phyloP scores from a whole-genome alignment of 1,284 basidiomycete species.

The Puccinia triticina region DNA sequence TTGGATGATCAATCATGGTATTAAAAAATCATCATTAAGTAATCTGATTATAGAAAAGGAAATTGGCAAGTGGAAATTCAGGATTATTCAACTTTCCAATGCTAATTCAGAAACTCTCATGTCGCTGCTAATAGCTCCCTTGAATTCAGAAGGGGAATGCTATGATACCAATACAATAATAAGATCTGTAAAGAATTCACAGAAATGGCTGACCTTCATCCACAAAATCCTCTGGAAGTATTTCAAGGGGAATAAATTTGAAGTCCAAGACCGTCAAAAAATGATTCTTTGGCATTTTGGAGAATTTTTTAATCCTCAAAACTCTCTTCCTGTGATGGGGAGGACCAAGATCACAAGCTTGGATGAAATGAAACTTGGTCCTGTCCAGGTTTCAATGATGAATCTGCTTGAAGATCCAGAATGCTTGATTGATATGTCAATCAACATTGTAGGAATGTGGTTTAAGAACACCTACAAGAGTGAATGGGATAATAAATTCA shows the following conservation, averaged over 20 bases:
- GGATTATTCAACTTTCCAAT: neutral
- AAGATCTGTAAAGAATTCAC: no score
- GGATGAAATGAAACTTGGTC: neutral
- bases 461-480: neutral
- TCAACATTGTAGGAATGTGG: neutral
- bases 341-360: neutral
- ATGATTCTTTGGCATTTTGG: neutral
- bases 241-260: neutral
- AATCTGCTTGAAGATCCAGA: neutral
- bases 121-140: no score
- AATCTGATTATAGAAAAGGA: no score
- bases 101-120: no score
- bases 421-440: neutral
- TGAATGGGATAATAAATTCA: neutral
- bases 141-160: no score
- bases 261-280: neutral
- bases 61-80: neutral
- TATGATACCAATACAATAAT: no score
- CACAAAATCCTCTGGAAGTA: neutral
- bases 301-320: neutral
- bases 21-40: no score
- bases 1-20: no score
- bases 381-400: neutral
- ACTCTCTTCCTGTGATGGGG: neutral
- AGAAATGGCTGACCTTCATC: neutral